A percentile compares a stretch with the other conserved stretches of the same genome.
These are phyloP conservation scores for Apiospora phragmitis DNA, from an alignment of 2,329 filamentous ascomycete genomes.

Conservation along the genomic window DNA sequence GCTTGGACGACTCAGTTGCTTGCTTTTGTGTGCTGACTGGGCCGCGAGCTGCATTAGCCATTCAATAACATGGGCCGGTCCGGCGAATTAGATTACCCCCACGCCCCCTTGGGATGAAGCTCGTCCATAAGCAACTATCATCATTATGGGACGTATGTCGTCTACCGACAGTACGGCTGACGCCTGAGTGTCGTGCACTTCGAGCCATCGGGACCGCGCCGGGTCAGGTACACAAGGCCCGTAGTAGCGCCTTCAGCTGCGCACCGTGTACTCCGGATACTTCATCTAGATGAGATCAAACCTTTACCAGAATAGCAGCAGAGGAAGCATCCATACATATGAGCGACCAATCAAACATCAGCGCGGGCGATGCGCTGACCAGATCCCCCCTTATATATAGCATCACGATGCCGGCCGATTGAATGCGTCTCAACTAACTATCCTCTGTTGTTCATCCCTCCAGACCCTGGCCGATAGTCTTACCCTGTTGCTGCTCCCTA, in stretches of 20 bases:
- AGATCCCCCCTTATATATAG: not conserved
- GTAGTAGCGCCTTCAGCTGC: not conserved
- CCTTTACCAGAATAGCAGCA: not conserved
- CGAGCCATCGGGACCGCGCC: not conserved
- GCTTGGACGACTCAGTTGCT: not conserved
- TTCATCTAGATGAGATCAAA: not conserved
- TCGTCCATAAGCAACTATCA: not conserved
- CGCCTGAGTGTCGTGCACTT: not conserved
- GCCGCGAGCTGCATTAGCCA: not conserved
- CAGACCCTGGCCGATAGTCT: not conserved
- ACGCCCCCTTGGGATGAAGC: not conserved
- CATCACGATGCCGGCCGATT: not conserved
- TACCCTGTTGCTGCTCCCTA: not conserved
- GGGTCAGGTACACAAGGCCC: not conserved
- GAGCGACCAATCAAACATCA: not conserved
- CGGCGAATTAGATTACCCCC: not conserved
- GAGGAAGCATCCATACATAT: not conserved
- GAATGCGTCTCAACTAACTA: not conserved
- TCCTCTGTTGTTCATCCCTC: not conserved
- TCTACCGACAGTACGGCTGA: not conserved
- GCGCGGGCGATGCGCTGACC: no score
- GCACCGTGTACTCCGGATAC: not conserved
- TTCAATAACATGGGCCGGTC: not conserved
- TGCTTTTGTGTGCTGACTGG: not conserved
- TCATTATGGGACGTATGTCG: not conserved